Evolutionary conservation across 1,139 yeast species (phyloP), one percentile per base, ranked within the genome.

Genomic region (Arxiozyma slooffiae): DNA sequence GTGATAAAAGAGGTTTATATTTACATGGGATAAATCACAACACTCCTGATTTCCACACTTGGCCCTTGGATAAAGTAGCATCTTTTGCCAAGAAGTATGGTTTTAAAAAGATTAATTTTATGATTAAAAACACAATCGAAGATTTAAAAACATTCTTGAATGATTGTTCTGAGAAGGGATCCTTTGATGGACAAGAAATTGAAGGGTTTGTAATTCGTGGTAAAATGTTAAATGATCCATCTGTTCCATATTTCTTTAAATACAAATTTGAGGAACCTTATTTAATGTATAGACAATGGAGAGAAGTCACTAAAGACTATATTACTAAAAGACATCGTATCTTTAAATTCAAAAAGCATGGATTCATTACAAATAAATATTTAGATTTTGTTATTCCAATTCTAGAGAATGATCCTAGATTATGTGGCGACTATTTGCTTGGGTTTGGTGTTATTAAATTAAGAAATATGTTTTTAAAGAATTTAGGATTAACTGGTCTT

Each of bases 211-310:
- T 94, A 1, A 73, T 94, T 6, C 73, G 98, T 48, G 79, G 92
- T 58, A 63, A 61, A 4, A 50, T 55, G 14, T 51, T 50, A 14
- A 57, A 55, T 14, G 58, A 56, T 21, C 52, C 52, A 23, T 51
- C 50, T 2, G 66, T 63, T 16, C 84, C 81, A 54, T 88, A 77
- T 60, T 88, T 94, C 67, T 94, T 89, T 78, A 94, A 94, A 69
- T 92, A 74, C 71, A 94, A 94, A 67, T 92, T 94, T 65, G 96
- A 89, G 58, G 96, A 94, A 67, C 98, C 98, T 0, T 94, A 94
- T 61, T 71, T 88, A 49, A 76, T 94, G 74, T 94, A 89, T 65
- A 76, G 99, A 52, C 89, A 86, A 61, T 81, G 95, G 78, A 76
- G 99, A 55, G 97, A 92, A 62, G 85, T 81, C 0, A 88, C 97